A percentile compares a stretch with the other conserved stretches of the same genome.
Conservation (phyloP, 2,329 filamentous ascomycete genomes). For the Chalara sp. region DNA sequence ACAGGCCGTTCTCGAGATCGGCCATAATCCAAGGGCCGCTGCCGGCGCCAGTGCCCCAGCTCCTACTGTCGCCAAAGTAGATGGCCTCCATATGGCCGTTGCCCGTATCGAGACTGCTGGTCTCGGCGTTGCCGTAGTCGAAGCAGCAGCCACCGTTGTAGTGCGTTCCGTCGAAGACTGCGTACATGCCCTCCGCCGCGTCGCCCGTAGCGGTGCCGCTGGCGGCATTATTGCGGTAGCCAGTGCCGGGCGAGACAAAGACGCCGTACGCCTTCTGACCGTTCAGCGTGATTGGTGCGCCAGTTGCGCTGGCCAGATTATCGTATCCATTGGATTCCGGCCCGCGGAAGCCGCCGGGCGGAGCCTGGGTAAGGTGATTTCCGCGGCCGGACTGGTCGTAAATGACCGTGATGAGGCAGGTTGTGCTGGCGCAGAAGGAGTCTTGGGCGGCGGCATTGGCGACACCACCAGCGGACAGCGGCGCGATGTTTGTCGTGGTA, state of each 20-base stretch:
- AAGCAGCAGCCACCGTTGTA: conserved; percentile 52
- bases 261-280: conserved; percentile 26
- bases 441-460: conserved; percentile 56
- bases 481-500: conserved; percentile 28
- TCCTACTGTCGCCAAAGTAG: conserved; percentile 50
- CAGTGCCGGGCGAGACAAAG: conserved; percentile 53
- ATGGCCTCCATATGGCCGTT: conserved; percentile 32
- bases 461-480: conserved; percentile 51
- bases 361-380: conserved; percentile 58
- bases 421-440: conserved; percentile 51
- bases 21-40: conserved; percentile 63
- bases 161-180: conserved; percentile 51
- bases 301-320: conserved; percentile 50
- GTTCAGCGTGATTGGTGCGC: conserved; percentile 53
- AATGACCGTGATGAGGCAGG: conserved; percentile 56
- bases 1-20: conserved; percentile 61
- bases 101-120: conserved; percentile 44
- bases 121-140: conserved; percentile 52
- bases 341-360: conserved; percentile 48
- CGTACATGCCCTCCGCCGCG: conserved; percentile 52
- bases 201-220: conserved; percentile 49
- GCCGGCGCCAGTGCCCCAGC: conserved; percentile 51
- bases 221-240: conserved; percentile 53
- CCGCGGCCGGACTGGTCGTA: conserved; percentile 58
- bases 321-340: conserved; percentile 51